Base-by-base conservation (phyloP, 257 asterid species). In the Linaria vulgaris region DNA sequence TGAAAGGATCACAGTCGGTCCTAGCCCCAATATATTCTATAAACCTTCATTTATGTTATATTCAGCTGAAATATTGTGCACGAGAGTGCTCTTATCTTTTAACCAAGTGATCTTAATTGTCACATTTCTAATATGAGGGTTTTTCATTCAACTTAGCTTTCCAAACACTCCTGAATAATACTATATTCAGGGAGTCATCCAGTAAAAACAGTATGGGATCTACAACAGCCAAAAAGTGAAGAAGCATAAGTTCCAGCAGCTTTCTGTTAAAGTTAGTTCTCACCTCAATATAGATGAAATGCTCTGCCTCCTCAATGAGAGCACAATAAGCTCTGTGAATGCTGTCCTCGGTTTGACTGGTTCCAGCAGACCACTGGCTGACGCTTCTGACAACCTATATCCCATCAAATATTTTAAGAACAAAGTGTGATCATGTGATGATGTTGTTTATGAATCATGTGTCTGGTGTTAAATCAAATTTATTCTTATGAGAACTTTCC, bases 291-390 rank as follows among this genome's bases (percentile, higher is more conserved):
- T 86, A 91, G 49, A 91, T 78, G 78, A 88, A 91, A 79, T 79
- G 84, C 72, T 88, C 88, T 37, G 98, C 91, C 68, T 83, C 82
- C 72, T 91, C 96, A 68, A 91, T 86, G 67, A 88, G 88, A 72
- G 89, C 81, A 74, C 96, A 88, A 61, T 91, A 85, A 74, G 98
- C 95, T 80, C 73, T 83, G 67, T 91, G 96, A 75, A 91, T 91
- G 88, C 98, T 91, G 77, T 91, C 98, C 75, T 91, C 98, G 48
- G 95, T 88, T 81, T 84, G 88, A 67, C 82, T 84, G 66, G 88
- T 88, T 63, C 98, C 98, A 69, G 98, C 96, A 71, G 98, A 91
- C 98, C 98, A 91, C 48, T 91, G 95, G 79, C 96, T 80, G 69
- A 88, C 98, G 70, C 98, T 91, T 85, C 96, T 83, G 77, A 91